These are phyloP conservation scores for Beverwykella pulmonaria DNA, from an alignment of 495 filamentous ascomycete species.

Conservation along the genomic window DNA sequence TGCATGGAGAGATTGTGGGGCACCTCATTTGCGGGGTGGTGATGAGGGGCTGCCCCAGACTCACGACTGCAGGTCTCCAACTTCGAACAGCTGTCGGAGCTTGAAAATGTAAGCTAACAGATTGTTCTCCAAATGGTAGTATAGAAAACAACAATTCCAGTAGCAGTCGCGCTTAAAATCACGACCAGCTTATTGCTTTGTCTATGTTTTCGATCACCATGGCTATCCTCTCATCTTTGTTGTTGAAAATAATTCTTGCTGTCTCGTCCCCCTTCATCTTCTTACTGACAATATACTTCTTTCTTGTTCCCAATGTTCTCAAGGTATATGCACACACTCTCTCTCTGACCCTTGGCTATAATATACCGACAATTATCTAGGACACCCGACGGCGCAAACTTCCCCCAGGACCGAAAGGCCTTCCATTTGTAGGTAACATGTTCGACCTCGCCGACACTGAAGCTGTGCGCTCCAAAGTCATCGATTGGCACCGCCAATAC, in stretches of 20 bases:
- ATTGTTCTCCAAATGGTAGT: neutral
- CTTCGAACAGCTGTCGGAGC: neutral
- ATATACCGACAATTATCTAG: slow-evolving; percentile 2
- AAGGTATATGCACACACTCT: slow-evolving; percentile 14
- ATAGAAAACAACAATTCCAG: neutral
- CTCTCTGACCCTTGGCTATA: neutral
- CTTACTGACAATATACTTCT: slow-evolving; percentile 26
- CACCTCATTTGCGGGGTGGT: neutral
- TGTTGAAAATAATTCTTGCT: slow-evolving; percentile 15
- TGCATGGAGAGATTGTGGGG: neutral
- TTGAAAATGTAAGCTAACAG: neutral
- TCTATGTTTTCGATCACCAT: neutral
- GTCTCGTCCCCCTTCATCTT: slow-evolving; percentile 17
- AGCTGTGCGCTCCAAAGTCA: slow-evolving; percentile 25
- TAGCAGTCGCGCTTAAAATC: neutral
- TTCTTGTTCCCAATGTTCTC: slow-evolving; percentile 33
- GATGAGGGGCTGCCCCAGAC: slow-evolving; percentile 5
- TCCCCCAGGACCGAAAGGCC: slow-evolving; percentile 34
- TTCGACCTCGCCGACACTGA: slow-evolving; percentile 38
- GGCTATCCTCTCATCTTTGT: slow-evolving; percentile 6
- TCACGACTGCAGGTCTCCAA: neutral
- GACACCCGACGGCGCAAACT: slow-evolving; percentile 33
- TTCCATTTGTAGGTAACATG: slow-evolving; percentile 36
- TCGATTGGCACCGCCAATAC: slow-evolving; percentile 33
- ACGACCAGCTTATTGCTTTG: neutral